phyloP scores from a whole-genome alignment of 805 yeast species.

The Lipomyces yamanashiensis region DNA sequence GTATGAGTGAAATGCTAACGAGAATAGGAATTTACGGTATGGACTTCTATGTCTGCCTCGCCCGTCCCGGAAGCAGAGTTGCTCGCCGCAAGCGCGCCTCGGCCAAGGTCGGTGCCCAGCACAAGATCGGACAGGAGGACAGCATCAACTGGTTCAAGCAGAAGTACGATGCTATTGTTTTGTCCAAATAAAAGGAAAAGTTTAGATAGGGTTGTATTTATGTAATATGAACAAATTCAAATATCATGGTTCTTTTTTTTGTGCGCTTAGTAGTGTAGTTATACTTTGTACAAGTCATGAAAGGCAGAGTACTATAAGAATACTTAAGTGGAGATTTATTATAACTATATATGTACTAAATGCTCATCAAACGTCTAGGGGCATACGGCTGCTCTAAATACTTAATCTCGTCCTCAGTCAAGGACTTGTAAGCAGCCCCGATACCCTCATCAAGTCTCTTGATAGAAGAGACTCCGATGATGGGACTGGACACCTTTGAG shows the following conservation, averaged over 20 bases:
- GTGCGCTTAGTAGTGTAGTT: too few relatives aligned
- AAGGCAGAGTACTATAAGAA: too few relatives aligned
- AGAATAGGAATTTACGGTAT: constrained; percentile 93
- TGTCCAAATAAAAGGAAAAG: constrained; percentile 40
- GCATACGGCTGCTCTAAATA: not conserved
- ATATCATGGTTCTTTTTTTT: too few relatives aligned
- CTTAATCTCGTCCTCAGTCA: not conserved
- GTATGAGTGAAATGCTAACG: not conserved
- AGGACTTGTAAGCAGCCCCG: not conserved
- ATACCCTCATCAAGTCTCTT: not conserved
- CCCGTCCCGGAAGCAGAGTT: constrained; percentile 99
- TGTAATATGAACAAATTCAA: not conserved
- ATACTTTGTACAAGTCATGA: too few relatives aligned
- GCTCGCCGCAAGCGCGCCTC: constrained; percentile 92
- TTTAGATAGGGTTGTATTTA: not conserved
- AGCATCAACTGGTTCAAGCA: constrained; percentile 98
- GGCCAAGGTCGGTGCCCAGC: constrained; percentile 86
- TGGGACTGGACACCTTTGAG: not conserved
- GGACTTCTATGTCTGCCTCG: constrained; percentile 99
- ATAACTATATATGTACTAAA: too few relatives aligned
- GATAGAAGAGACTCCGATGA: not conserved
- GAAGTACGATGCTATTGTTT: constrained; percentile 98
- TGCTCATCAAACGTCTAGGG: not conserved
- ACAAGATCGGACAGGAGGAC: constrained; percentile 91
- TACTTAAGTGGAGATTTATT: too few relatives aligned